Evolutionary conservation across 148 eudicot genomes (phyloP).

Genomic region (Gaultheria prostrata): DNA sequence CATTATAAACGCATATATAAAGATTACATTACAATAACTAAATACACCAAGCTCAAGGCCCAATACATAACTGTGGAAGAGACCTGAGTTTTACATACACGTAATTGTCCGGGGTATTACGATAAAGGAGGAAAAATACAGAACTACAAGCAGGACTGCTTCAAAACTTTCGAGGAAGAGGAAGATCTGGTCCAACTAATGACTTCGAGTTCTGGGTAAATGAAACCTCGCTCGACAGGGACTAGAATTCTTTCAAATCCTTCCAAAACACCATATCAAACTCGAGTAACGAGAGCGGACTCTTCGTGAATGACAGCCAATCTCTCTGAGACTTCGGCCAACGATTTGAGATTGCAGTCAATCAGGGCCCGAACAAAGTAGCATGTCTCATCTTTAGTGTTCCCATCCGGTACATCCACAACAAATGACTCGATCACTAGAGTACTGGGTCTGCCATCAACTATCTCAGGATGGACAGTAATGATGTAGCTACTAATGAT

Average conservation of each 20-base stretch:
- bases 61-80: background rate
- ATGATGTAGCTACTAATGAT: too few species aligned
- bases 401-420: constrained; percentile 72
- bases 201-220: background rate
- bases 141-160: constrained; percentile 10
- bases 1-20: background rate
- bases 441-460: constrained; percentile 56
- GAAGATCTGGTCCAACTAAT: constrained; percentile 10
- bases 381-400: constrained; percentile 69
- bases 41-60: background rate
- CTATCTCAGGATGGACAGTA: constrained; percentile 64
- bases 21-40: background rate
- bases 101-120: background rate
- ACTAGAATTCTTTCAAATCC: background rate
- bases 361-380: constrained; percentile 59
- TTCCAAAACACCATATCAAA: background rate
- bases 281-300: constrained; percentile 5
- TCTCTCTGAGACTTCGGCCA: constrained; percentile 70
- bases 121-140: background rate
- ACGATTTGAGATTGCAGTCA: constrained; percentile 64
- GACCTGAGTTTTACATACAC: background rate
- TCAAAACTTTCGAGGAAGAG: constrained; percentile 17
- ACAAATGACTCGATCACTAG: constrained; percentile 67
- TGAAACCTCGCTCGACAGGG: background rate
- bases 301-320: constrained; percentile 43